Evolutionary conservation across 2,329 filamentous ascomycete genomes (phyloP), one percentile per base, ranked within the genome.

Genomic region (Xylariaceae sp.): DNA sequence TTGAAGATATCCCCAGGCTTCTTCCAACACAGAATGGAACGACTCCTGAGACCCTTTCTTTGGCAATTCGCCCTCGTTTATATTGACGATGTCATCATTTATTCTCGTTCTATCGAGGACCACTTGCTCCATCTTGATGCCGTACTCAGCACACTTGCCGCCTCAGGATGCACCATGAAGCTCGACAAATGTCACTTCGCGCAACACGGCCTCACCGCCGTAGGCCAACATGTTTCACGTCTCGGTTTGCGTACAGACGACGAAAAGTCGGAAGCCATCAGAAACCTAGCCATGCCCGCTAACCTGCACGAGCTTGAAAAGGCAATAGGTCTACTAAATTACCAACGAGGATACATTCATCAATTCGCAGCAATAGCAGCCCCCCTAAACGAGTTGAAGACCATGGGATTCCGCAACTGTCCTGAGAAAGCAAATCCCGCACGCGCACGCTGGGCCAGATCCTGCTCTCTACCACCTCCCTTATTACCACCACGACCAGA

Each of bases 11-110:
- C 53, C 2, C 53, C 53, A 1, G 42, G 13, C 1, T 42, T 55
- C 23, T 55, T 30, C 7, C 42, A 55, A 15, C 53, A 55, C 15
- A 37, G 53, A 1, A 55, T 55, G 53, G 53, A 55, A 15, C 8
- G 15, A 18, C 2, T 42, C 3, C n/a, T 47, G n/a, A 9, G 7
- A 1, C 10, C 13, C 2, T 55, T 18, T 15, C 37, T 55, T 3
- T 55, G 53, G 53, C 53, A 55, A 47, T 55, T 55, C 42, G 37
- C 23, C 5, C 18, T 55, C 6, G 53, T 55, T 3, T 55, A 55
- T 47, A 45, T 55, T 2, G 53, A 55, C 18, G 53, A 55, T 7
- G 44, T 55, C 18, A 42, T 55, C 9, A 45, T 55, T 2, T 55
- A 18, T n/a, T 44, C 35, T 5, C 17, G 23, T n/a, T 10, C 8